These are phyloP conservation scores for Verticillium nubilum DNA, from an alignment of 2,329 filamentous ascomycete species.

Conservation along the genomic window DNA sequence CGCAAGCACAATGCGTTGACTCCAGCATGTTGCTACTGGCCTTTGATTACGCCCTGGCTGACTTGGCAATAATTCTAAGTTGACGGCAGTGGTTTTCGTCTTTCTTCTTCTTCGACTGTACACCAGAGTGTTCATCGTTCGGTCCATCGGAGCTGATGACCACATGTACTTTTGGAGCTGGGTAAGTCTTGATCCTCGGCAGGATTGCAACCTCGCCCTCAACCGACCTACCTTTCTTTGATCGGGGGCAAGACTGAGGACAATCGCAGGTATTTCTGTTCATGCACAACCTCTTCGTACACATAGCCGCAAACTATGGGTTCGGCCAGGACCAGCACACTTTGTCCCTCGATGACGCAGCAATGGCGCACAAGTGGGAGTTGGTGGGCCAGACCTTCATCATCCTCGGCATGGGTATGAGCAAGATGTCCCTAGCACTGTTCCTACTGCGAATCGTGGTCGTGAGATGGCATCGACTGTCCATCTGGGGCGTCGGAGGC, in stretches of 20 bases:
- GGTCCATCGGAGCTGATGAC: not conserved
- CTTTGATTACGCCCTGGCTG: not conserved
- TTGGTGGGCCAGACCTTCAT: conserved; percentile 28
- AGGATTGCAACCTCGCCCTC: not conserved
- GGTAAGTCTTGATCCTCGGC: not conserved
- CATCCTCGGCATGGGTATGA: conserved; percentile 30
- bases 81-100: not conserved
- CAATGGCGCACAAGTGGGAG: conserved; percentile 22
- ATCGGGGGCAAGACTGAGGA: conserved; percentile 1
- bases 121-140: not conserved
- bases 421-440: conserved; percentile 31
- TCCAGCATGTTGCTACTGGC: not conserved
- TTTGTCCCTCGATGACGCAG: conserved; percentile 10
- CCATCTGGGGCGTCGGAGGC: conserved; percentile 24
- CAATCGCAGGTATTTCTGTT: conserved; percentile 24
- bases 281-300: conserved; percentile 20
- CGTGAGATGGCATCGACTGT: conserved; percentile 25
- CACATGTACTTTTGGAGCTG: not conserved
- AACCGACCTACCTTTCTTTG: not conserved
- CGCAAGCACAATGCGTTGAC: not conserved
- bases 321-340: not conserved
- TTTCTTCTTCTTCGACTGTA: not conserved
- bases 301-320: not conserved
- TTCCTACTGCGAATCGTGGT: conserved; percentile 32
- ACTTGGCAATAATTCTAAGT: not conserved